Base-by-base conservation (phyloP, 2,329 filamentous ascomycete species). In the Chrysoporthe austroafricana region DNA sequence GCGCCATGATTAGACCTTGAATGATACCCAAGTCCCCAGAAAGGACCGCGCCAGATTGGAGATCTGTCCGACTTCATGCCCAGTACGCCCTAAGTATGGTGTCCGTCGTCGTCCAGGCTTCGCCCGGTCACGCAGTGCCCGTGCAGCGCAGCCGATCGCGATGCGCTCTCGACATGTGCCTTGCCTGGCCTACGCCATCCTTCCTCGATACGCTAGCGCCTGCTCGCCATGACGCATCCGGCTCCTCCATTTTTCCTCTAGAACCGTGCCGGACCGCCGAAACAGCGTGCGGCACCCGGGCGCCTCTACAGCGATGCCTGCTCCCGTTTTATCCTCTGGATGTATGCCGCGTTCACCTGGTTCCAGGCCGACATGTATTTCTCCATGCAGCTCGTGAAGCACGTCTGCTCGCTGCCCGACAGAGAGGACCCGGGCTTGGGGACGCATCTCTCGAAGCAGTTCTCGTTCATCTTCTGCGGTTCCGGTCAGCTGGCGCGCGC, bases 321-420 rank as follows among this genome's bases (percentile, higher is more conserved):
- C 81, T 90, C 89, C 72, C 84, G 83, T 78, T 90, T 88, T 79
- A 88, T 79, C 73, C 87, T 84, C 70, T 79, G 79, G 74, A 93
- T 86, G 77, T 93, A 93, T 52, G 89, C 84, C 60, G 84, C 79
- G 81, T 89, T 91, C 75, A 92, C 89, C 71, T 86, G 82, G 80
- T 94, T 94, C 92, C 92, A 95, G 13, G 91, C 86, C 43, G 85
- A 81, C 84, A 94, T 92, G 84, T 94, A 95, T 80, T 94, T 94
- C 74, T 94, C 91, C 88, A 94, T 92, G 83, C 92, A 95, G 69
- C 86, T 84, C 26, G 86, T 91, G 75, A 92, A 85, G 82, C 92
- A 95, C 32, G 86, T 83, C 76, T 88, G 83, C 78, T 95, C 92
- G 79, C 85, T 79, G 79, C 84, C 86, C 62, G 89, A 90, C 66